Percentiles rank a stretch among this genome's conserved stretches.
phyloP scores from a whole-genome alignment of 2,329 filamentous ascomycete genomes.

The Tolypocladium amazonense region DNA sequence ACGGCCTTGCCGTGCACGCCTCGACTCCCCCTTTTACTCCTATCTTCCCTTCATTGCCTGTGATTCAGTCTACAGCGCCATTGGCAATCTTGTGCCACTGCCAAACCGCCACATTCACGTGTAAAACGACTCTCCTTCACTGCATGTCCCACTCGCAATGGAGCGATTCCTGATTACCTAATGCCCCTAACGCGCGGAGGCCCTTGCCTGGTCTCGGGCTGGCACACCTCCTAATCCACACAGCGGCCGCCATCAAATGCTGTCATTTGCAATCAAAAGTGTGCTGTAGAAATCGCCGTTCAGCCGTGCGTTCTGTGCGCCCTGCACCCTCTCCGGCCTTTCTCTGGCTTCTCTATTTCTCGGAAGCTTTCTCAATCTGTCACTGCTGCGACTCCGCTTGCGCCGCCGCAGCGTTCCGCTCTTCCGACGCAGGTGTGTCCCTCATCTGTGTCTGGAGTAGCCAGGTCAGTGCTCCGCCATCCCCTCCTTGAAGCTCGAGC shows the following conservation, averaged over 20 bases:
- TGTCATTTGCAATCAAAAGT: conserved; percentile 16
- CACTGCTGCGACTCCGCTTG: not conserved
- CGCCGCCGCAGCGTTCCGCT: not conserved
- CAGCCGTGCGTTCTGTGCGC: not conserved
- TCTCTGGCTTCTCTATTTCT: not conserved
- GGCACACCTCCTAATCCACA: conserved; percentile 18
- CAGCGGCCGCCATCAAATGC: conserved; percentile 15
- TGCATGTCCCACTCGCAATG: not conserved
- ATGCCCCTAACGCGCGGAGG: conserved; percentile 6
- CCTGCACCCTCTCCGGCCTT: not conserved
- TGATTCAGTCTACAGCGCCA: not conserved
- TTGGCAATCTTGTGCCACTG: not conserved
- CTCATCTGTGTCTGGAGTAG: not conserved
- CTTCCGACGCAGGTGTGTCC: not conserved
- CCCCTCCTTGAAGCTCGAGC: not conserved
- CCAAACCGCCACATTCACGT: not conserved
- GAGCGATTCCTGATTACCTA: conserved; percentile 13
- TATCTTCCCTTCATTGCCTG: not conserved
- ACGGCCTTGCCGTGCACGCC: not conserved
- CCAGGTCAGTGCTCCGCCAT: not conserved
- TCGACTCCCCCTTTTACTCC: not conserved
- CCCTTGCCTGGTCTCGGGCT: conserved; percentile 8
- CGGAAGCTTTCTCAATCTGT: not conserved
- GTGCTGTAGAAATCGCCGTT: not conserved
- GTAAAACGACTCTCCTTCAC: not conserved